Evolutionary conservation across 1,139 yeast genomes (phyloP), one percentile per base, ranked within the genome.

Genomic region (Sugiyamaella novakii): DNA sequence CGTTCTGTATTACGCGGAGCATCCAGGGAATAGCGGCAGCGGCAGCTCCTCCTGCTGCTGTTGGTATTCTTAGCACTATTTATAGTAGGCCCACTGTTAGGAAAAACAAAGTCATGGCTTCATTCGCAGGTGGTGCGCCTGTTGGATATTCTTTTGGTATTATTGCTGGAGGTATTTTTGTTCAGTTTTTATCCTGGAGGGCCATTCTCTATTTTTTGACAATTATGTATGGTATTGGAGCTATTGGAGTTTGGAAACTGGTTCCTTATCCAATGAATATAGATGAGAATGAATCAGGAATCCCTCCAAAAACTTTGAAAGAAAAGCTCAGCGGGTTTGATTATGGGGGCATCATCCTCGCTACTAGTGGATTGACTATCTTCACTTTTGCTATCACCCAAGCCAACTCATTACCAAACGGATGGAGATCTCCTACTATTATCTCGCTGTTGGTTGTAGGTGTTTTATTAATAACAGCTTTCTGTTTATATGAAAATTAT

Each of bases 111-210:
- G 77, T 63, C 11, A 61, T 74, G 70, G 74, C 77, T 22, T 62
- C 70, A 18, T 72, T 73, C 51, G 64, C 75, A 5, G 73, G 74
- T 0, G 78, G 78, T 1, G 76, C 77, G 1, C 78, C 78, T 1
- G 58, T 72, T 3, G 78, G 78, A 11, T 70, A 68, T 43, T 70
- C 73, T 1, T 51, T 59, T 21, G 78, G 78, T 0, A 63, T 65
- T 14, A 56, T 74, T 19, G 56, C 67, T 28, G 76, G 76, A 8
- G 78, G 77, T 47, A 67, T 74, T n/a, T 71, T 75, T 53, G 54
- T 63, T 12, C 61, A 68, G 44, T 60, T 66, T 12, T 54, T 73
- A n/a, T 61, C 61, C 38, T 74, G 77, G 77, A 58, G 73, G 47
- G 62, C 76, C 0, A 64, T 64, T 12, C 69, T 73, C 37, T 74